Base-by-base conservation (phyloP, 2,329 filamentous ascomycete species). In the Lojkania enalia region DNA sequence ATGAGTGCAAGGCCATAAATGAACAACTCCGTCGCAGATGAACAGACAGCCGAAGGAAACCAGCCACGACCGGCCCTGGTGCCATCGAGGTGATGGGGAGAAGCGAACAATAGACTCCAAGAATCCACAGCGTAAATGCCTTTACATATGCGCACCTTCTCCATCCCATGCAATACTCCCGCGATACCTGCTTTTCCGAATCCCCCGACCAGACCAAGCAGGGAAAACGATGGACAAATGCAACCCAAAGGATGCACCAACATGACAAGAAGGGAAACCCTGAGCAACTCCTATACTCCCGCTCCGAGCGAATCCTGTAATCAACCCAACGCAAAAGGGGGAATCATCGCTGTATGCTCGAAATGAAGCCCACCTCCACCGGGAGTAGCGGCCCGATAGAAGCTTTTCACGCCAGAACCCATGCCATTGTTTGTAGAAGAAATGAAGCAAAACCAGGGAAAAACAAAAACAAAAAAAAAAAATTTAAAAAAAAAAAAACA, bases 331-430 rank as follows among this genome's bases (percentile, higher is more conserved):
- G 67, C 66, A 60, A 62, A 67, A 69, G 65, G 68, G 67, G 68
- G 66, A 70, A 71, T 71, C 68, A 69, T 70, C 64, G 68, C 67
- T 70, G 64, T 68, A 71, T 70, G 66, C 66, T 68, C 57, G 58
- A 70, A 71, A 69, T 57, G 61, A 60, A 64, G 55, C 60, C 63
- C 61, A 62, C 29, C 55, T 57, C 66, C 58, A 58, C 61, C 51
- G 54, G 60, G 63, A 65, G 50, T 55, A 54, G 59, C 50, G 55
- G 55, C 54, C 60, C n/a, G n/a, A 48, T 60, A 52, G 55, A 63
- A 56, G 59, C 60, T 51, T 63, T 64, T 58, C 63, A 58, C 66
- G 65, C 66, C 66, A 61, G 49, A 66, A 64, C 63, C 66, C 65
- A 70, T 70, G 67, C 67, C 64, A 61, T 58, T 64, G 57, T 54